Percentiles rank a stretch among this genome's conserved stretches.
Conservation (phyloP, 176 grass and related monocot genomes). For the Oryza brachyantha region DNA sequence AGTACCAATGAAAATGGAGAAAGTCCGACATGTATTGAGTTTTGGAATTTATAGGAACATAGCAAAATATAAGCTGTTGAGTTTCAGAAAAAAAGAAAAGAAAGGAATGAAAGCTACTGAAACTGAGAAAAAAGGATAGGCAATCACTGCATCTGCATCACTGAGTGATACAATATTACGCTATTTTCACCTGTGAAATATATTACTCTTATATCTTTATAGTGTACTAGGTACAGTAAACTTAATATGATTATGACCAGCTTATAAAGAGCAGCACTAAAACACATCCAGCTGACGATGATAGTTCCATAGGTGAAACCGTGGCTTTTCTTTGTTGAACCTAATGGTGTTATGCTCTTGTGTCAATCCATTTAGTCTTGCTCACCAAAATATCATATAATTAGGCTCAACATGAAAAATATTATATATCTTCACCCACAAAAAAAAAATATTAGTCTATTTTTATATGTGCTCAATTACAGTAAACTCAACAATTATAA, state of each 20-base stretch:
- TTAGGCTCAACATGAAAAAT: background rate
- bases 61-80: background rate
- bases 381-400: background rate
- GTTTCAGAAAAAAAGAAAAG: background rate
- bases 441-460: no score
- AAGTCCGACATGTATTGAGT: background rate
- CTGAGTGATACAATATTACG: background rate
- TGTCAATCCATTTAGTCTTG: background rate
- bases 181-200: background rate
- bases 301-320: background rate
- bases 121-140: background rate
- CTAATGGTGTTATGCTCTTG: background rate
- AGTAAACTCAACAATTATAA: no score
- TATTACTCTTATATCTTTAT: background rate
- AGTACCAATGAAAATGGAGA: background rate
- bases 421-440: no score
- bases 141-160: background rate
- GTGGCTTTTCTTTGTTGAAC: background rate
- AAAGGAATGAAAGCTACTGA: background rate
- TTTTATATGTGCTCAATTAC: no score
- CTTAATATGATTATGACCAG: background rate
- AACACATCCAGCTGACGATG: background rate
- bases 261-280: background rate
- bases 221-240: background rate
- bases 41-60: background rate